These are phyloP conservation scores for Pholiota microspora DNA, from an alignment of 768 basidiomycete genomes.

Conservation along the genomic window DNA sequence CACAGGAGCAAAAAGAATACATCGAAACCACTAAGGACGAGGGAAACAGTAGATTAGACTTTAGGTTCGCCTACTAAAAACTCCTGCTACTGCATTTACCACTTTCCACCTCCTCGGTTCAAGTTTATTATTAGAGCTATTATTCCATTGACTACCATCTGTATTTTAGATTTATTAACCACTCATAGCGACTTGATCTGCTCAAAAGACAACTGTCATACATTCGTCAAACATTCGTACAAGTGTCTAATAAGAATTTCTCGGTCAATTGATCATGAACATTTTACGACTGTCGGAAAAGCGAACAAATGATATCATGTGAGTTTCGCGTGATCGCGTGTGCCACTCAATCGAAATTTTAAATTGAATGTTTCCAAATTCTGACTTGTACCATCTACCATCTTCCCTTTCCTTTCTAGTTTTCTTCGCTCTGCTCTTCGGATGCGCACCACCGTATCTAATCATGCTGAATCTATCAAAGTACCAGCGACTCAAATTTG, in stretches of 20 bases:
- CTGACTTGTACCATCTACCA: neutral
- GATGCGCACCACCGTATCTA: slow-evolving; percentile 20
- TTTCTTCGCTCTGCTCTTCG: neutral
- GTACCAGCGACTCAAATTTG: slow-evolving; percentile 7
- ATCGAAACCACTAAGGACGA: slow-evolving; percentile 56
- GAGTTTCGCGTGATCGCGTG: neutral
- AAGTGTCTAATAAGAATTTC: no score
- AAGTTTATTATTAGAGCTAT: no score
- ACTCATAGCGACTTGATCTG: no score
- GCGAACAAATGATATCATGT: neutral
- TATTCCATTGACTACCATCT: no score
- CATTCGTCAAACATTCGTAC: no score
- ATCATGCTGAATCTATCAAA: slow-evolving; percentile 11
- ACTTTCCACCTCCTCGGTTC: no score
- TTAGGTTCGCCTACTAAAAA: slow-evolving; percentile 55
- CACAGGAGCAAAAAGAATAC: slow-evolving; percentile 55
- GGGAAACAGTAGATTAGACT: slow-evolving; percentile 60
- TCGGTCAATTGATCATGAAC: no score
- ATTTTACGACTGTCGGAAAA: no score
- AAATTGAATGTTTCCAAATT: neutral
- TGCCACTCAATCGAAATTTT: neutral
- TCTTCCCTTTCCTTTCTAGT: neutral
- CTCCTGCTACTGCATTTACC: neutral
- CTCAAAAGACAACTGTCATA: no score
- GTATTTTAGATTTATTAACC: no score